Evolutionary conservation across 1,284 basidiomycete genomes (phyloP).

Genomic region (Trichosporon sp.): DNA sequence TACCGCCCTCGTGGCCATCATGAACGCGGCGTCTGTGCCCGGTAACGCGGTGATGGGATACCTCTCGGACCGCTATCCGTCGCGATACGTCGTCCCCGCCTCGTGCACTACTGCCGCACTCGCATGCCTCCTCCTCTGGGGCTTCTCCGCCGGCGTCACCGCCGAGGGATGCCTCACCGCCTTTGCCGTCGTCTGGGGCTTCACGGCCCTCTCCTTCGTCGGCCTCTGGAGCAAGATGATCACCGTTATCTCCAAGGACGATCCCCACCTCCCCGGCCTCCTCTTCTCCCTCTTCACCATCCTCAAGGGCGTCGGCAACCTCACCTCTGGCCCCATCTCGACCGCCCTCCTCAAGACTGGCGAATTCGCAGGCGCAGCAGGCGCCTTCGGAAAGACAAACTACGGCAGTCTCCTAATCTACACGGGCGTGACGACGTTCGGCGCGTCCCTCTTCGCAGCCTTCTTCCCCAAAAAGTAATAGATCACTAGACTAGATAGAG

Average conservation of each 20-base stretch:
- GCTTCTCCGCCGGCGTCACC: constrained; percentile 32
- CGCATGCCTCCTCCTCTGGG: constrained; percentile 45
- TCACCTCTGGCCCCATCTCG: constrained; percentile 42
- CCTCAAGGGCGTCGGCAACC: constrained; percentile 42
- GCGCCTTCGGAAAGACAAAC: constrained; percentile 41
- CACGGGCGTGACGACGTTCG: constrained; percentile 25
- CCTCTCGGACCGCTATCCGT: constrained; percentile 37
- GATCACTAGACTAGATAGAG: neutral
- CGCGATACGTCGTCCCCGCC: constrained; percentile 32
- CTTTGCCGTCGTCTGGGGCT: constrained; percentile 35
- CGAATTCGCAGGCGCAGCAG: constrained; percentile 26
- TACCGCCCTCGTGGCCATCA: constrained; percentile 40
- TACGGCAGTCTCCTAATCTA: constrained; percentile 35
- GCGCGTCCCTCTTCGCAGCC: constrained; percentile 17
- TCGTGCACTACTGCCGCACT: constrained; percentile 37
- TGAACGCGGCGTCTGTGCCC: constrained; percentile 46
- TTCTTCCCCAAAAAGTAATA: constrained; percentile 16
- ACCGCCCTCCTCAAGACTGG: constrained; percentile 27
- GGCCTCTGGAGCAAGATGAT: constrained; percentile 39
- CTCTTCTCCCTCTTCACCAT: constrained; percentile 43
- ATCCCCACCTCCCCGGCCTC: constrained; percentile 33
- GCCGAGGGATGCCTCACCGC: constrained; percentile 24
- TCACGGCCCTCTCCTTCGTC: constrained; percentile 32
- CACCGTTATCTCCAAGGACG: constrained; percentile 35
- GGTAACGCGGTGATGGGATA: constrained; percentile 41